A percentile compares a stretch with the other conserved stretches of the same genome.
phyloP scores from a whole-genome alignment of 805 yeast genomes.

The Henningerozyma blattae region DNA sequence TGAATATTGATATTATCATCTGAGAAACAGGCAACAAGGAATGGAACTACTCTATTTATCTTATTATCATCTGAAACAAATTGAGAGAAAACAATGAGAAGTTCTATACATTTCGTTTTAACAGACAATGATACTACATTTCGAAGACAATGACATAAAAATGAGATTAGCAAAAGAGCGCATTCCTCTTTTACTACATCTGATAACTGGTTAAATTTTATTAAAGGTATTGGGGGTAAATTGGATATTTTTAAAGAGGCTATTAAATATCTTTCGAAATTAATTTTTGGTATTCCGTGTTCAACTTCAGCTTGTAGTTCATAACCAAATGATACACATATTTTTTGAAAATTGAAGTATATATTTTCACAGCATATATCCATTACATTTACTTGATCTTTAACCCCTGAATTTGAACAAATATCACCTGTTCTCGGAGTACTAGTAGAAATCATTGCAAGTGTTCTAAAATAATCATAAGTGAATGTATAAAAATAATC shows the following conservation, averaged over 20 bases:
- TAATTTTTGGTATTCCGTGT: too few relatives aligned
- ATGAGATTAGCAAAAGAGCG: slow-evolving; percentile 17
- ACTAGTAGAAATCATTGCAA: slow-evolving; percentile 19
- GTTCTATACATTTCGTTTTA: slow-evolving; percentile 49
- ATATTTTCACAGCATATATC: slow-evolving; percentile 38
- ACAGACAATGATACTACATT: slow-evolving; percentile 10
- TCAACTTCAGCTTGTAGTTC: slow-evolving; percentile 3
- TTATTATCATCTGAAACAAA: slow-evolving; percentile 71
- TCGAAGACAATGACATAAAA: slow-evolving; percentile 17
- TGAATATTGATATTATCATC: slow-evolving; percentile 56
- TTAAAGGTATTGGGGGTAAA: neutral
- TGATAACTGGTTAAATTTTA: neutral
- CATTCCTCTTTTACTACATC: slow-evolving; percentile 14
- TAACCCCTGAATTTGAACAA: slow-evolving; percentile 8
- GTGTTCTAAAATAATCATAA: slow-evolving; percentile 49
- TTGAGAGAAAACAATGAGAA: slow-evolving; percentile 66
- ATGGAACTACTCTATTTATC: slow-evolving; percentile 77
- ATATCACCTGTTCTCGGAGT: slow-evolving; percentile 10
- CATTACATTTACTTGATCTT: slow-evolving; percentile 7
- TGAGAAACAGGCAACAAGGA: slow-evolving; percentile 48
- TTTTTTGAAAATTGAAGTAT: slow-evolving; percentile 43
- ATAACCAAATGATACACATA: slow-evolving; percentile 14
- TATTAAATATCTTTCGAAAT: slow-evolving; percentile 7
- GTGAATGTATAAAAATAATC: slow-evolving; percentile 53
- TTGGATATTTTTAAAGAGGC: slow-evolving; percentile 4